Percentiles rank a stretch among this genome's conserved stretches.
Evolutionary conservation across 129 eudicot genomes (phyloP).

Genomic region (Gnaphalium uliginosum): DNA sequence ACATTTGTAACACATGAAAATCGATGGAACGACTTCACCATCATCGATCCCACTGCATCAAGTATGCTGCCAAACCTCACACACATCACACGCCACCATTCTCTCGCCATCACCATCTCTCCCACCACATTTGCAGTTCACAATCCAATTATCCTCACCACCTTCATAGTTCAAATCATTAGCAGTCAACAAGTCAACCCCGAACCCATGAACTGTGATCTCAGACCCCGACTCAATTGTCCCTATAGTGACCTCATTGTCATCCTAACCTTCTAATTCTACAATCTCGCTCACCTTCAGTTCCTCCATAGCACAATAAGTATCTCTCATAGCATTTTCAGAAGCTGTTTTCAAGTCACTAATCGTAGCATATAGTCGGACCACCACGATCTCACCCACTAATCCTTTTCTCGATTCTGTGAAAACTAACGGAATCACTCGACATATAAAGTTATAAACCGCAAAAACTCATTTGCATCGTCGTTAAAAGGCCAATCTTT

Average conservation of each 20-base stretch:
- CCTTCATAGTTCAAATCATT: conserved; percentile 57
- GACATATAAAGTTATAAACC: conserved; percentile 60
- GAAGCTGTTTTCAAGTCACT: conserved; percentile 56
- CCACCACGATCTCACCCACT: conserved; percentile 50
- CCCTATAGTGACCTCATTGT: conserved; percentile 71
- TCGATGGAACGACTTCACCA: conserved; percentile 57
- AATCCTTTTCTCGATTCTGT: conserved; percentile 14
- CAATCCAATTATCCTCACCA: conserved; percentile 80
- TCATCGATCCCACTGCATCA: conserved; percentile 78
- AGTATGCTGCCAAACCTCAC: conserved; percentile 95
- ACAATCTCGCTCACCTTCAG: conserved; percentile 51
- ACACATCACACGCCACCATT: conserved; percentile 90
- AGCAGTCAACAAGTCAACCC: conserved; percentile 46
- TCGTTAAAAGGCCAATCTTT: conserved; percentile 79
- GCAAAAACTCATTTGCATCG: conserved; percentile 52
- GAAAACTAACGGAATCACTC: conserved; percentile 30
- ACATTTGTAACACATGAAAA: conserved; percentile 68
- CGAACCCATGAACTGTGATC: conserved; percentile 50
- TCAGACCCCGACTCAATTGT: conserved; percentile 65
- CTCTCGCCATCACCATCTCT: conserved; percentile 89
- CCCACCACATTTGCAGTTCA: conserved; percentile 83
- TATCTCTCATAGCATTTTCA: conserved; percentile 61
- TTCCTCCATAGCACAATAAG: conserved; percentile 62
- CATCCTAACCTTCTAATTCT: conserved; percentile 46
- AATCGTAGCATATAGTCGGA: conserved; percentile 65